phyloP scores from a whole-genome alignment of 352 stramenopile genomes.

The Phytophthora constricta region DNA sequence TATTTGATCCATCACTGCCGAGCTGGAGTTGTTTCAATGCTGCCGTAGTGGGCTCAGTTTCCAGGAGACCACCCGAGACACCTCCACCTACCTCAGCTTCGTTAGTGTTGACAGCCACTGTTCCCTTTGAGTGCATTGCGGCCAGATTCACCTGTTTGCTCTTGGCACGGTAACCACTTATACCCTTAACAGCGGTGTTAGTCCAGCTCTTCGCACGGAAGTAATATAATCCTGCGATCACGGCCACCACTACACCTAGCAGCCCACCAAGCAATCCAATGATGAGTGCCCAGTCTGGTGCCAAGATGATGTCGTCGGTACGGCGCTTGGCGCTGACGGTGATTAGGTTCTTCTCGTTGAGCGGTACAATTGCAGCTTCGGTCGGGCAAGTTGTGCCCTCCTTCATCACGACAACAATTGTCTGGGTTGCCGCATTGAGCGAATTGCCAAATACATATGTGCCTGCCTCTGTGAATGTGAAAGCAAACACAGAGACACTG shows the following conservation, averaged over 20 bases:
- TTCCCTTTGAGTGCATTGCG: slow-evolving; percentile 76
- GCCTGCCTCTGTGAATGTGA: slow-evolving; percentile 84
- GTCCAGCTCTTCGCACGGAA: slow-evolving; percentile 87
- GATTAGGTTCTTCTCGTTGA: slow-evolving; percentile 90
- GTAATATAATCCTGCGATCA: slow-evolving; percentile 85
- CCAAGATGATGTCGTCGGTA: slow-evolving; percentile 83
- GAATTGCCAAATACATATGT: slow-evolving; percentile 92
- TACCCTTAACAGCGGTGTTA: slow-evolving; percentile 40
- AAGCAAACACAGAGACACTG: slow-evolving; percentile 82
- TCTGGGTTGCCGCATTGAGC: slow-evolving; percentile 65
- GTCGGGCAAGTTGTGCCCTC: slow-evolving; percentile 74
- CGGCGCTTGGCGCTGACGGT: slow-evolving; percentile 78
- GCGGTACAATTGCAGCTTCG: slow-evolving; percentile 80
- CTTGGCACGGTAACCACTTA: slow-evolving; percentile 54
- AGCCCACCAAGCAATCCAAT: slow-evolving; percentile 76
- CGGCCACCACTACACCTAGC: slow-evolving; percentile 69
- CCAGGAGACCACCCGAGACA: slow-evolving; percentile 6
- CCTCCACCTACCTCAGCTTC: slow-evolving; percentile 18
- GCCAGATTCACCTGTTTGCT: slow-evolving; percentile 63
- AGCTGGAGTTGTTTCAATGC: slow-evolving; percentile 31
- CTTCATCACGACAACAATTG: slow-evolving; percentile 88
- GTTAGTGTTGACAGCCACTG: slow-evolving; percentile 51
- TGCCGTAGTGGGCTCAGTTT: slow-evolving; percentile 15
- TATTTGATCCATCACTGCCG: slow-evolving; percentile 12
- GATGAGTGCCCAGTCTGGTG: slow-evolving; percentile 90